Percentiles rank a stretch among this genome's conserved stretches.
These are phyloP conservation scores for Blastobotrys illinoisensis DNA, from an alignment of 1,139 yeast species.

Conservation along the genomic window DNA sequence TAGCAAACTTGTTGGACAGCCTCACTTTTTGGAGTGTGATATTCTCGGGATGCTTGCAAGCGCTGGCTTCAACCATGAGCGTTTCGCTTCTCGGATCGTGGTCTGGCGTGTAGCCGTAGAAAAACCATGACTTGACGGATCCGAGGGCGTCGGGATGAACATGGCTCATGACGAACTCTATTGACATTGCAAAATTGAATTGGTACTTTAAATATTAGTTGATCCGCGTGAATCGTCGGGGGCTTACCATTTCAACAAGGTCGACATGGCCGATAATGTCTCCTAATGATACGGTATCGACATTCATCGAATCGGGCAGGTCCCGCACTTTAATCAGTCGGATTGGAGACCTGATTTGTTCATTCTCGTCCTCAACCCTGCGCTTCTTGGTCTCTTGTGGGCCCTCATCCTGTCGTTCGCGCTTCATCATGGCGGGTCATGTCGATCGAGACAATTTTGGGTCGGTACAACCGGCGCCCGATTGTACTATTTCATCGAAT, in stretches of 20 bases:
- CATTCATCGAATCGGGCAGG: not conserved
- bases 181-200: constrained; percentile 28
- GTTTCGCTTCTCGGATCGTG: constrained; percentile 4
- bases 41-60: constrained; percentile 14
- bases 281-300: constrained; percentile 2
- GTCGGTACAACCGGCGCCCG: not conserved
- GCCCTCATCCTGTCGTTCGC: not conserved
- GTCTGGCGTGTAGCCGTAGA: constrained; percentile 22
- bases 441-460: not conserved
- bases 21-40: constrained; percentile 21
- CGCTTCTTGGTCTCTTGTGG: constrained; percentile 1
- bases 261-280: constrained; percentile 4
- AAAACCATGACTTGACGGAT: constrained; percentile 21
- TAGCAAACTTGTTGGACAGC: constrained; percentile 23
- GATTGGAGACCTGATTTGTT: constrained; percentile 4
- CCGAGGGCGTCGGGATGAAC: constrained; percentile 17
- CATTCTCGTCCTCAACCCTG: not conserved
- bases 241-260: constrained; percentile 7
- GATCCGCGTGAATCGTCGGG: not conserved
- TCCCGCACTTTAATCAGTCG: constrained; percentile 1
- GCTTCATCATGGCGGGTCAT: not conserved
- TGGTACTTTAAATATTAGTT: constrained; percentile 23
- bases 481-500: not conserved
- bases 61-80: constrained; percentile 10
- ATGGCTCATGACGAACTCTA: constrained; percentile 25